These are phyloP conservation scores for Penicillium sp. DNA, from an alignment of 2,329 filamentous ascomycete species.

Conservation along the genomic window DNA sequence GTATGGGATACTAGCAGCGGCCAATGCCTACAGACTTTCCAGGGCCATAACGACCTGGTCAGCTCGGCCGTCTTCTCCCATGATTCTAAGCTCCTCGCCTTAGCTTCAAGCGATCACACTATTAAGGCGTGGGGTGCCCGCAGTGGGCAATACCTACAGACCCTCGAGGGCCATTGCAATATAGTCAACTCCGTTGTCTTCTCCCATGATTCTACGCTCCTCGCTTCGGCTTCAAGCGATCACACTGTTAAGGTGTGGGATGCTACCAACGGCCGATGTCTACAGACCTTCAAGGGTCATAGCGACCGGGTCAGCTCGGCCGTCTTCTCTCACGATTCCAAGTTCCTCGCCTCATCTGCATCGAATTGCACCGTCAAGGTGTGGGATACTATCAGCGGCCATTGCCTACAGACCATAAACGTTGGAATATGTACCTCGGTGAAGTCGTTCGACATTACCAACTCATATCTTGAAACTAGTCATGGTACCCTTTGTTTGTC, in stretches of 20 bases:
- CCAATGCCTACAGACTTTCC: too few relatives aligned
- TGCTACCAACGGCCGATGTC: not conserved
- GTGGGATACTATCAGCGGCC: too few relatives aligned
- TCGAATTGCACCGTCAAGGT: too few relatives aligned
- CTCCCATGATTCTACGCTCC: conserved; percentile 14
- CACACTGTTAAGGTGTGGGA: conserved; percentile 15
- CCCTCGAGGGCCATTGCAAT: too few relatives aligned
- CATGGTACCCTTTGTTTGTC: not conserved
- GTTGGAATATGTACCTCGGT: too few relatives aligned
- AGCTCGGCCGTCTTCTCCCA: conserved; percentile 16
- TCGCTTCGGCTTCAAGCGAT: conserved; percentile 23
- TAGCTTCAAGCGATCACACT: conserved; percentile 18
- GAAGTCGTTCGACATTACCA: too few relatives aligned
- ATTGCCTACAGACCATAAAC: too few relatives aligned
- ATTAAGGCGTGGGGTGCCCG: conserved; percentile 5
- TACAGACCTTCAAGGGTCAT: not conserved
- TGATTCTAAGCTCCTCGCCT: conserved; percentile 8
- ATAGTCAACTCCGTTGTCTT: not conserved
- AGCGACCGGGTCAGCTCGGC: too few relatives aligned
- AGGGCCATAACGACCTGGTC: conserved; percentile 1
- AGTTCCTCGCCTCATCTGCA: too few relatives aligned
- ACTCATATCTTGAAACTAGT: not conserved
- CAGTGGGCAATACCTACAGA: not conserved
- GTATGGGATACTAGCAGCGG: too few relatives aligned
- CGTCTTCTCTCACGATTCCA: too few relatives aligned